Evolutionary conservation across 73 alveolate genomes (phyloP).

Genomic region (Blepharisma stoltei): DNA sequence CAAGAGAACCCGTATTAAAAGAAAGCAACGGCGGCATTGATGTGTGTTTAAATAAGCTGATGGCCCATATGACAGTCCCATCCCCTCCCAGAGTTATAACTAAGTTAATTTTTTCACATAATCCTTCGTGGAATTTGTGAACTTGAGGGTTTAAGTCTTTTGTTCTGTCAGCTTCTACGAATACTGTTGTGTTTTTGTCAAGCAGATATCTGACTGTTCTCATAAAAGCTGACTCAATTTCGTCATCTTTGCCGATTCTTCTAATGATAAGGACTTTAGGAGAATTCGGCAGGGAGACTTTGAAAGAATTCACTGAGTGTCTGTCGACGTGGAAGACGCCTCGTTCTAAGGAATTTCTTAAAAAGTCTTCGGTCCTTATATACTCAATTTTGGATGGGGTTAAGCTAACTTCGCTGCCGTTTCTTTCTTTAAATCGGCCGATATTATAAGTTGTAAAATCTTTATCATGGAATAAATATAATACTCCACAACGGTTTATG

Average conservation of each 20-base stretch:
- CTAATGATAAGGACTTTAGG: background rate
- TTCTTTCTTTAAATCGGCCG: background rate
- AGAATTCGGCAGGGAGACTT: too few relatives aligned
- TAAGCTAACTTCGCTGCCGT: too few relatives aligned
- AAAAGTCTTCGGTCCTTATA: too few relatives aligned
- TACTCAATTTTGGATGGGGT: too few relatives aligned
- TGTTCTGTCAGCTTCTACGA: background rate
- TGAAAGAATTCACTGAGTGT: too few relatives aligned
- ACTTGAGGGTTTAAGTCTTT: background rate
- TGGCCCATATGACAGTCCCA: constrained; percentile 34
- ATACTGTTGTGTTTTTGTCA: background rate
- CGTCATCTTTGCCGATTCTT: background rate
- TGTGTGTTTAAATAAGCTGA: background rate
- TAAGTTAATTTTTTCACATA: constrained; percentile 38
- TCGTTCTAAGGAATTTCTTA: too few relatives aligned
- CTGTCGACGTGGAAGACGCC: too few relatives aligned
- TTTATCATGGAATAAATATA: background rate
- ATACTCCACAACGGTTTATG: too few relatives aligned
- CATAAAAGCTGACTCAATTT: background rate
- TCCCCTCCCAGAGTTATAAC: constrained; percentile 50
- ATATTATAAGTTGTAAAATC: background rate
- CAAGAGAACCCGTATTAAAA: constrained; percentile 9
- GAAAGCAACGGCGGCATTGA: background rate
- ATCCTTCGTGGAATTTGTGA: constrained; percentile 29
- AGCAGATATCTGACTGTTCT: background rate